Evolutionary conservation across 768 basidiomycete genomes (phyloP).

Genomic region (Brasilioporus rufonigricans): DNA sequence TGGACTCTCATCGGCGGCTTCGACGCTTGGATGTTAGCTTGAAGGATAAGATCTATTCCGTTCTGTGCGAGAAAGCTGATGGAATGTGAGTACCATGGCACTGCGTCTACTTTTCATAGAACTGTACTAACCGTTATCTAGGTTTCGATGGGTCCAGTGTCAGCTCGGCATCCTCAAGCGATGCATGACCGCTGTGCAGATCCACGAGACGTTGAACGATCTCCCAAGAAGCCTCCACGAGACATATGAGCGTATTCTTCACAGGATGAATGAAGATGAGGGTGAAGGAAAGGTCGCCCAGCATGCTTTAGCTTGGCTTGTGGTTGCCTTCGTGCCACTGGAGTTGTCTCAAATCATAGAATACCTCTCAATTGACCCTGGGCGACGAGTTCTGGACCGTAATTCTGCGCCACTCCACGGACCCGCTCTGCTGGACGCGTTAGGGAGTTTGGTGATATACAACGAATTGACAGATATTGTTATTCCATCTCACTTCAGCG

Average conservation of each 20-base stretch:
- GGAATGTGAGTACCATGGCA: background rate
- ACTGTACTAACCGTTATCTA: background rate
- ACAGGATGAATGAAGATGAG: no score
- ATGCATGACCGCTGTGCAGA: no score
- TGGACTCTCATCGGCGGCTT: constrained; percentile 8
- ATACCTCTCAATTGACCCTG: constrained; percentile 2
- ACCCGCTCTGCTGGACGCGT: no score
- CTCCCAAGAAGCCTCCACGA: constrained; percentile 7
- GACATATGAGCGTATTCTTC: no score
- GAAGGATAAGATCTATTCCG: constrained; percentile 4
- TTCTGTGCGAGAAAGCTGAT: background rate
- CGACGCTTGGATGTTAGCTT: background rate
- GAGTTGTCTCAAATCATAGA: constrained; percentile 8
- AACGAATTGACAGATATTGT: no score
- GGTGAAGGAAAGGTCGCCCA: background rate
- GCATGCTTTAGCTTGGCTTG: constrained; percentile 8
- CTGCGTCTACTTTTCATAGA: no score
- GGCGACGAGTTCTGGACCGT: background rate
- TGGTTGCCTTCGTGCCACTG: constrained; percentile 8
- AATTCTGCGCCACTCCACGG: no score
- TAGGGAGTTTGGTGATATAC: no score
- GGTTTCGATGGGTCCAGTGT: no score
- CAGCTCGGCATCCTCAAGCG: no score
- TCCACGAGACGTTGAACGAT: constrained; percentile 1
- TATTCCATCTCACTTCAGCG: no score